phyloP scores from a whole-genome alignment of 371 early-diverging fungal genomes.

The Mortierella sp. region DNA sequence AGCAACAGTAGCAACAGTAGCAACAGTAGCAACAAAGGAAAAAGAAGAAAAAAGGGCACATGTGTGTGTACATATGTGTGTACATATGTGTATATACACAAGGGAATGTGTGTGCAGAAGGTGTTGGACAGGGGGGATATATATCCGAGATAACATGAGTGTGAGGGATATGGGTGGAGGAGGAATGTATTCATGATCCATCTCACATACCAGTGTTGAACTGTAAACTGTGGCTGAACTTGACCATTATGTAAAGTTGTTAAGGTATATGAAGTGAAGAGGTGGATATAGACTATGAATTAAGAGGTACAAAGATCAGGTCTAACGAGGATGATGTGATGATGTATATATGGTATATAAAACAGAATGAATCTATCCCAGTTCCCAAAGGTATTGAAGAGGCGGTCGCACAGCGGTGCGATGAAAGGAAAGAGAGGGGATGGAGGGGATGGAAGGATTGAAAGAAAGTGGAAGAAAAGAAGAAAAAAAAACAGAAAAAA shows the following conservation, averaged over 20 bases:
- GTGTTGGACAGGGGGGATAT: too few relatives aligned
- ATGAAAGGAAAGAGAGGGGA: neutral
- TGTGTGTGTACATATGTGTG: too few relatives aligned
- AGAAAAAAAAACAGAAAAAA: neutral
- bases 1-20: too few relatives aligned
- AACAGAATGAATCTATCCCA: neutral
- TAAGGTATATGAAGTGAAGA: neutral
- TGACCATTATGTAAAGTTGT: slow-evolving; percentile 33
- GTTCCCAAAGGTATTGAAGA: neutral
- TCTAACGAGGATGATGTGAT: neutral
- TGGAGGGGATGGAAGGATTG: neutral
- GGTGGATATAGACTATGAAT: neutral
- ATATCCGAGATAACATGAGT: neutral
- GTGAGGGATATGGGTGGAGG: neutral
- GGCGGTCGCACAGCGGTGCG: neutral
- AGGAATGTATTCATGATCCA: neutral
- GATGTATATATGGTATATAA: neutral
- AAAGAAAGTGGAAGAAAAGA: slow-evolving; percentile 3
- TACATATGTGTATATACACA: too few relatives aligned
- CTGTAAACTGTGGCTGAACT: slow-evolving; percentile 56
- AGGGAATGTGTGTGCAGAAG: too few relatives aligned
- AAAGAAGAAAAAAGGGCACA: too few relatives aligned
- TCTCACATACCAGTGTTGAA: slow-evolving; percentile 51
- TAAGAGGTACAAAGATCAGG: too few relatives aligned
- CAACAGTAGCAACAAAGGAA: too few relatives aligned